Evolutionary conservation across 2,329 filamentous ascomycete genomes (phyloP), one percentile per base, ranked within the genome.

Genomic region (Diaporthe helianthi): DNA sequence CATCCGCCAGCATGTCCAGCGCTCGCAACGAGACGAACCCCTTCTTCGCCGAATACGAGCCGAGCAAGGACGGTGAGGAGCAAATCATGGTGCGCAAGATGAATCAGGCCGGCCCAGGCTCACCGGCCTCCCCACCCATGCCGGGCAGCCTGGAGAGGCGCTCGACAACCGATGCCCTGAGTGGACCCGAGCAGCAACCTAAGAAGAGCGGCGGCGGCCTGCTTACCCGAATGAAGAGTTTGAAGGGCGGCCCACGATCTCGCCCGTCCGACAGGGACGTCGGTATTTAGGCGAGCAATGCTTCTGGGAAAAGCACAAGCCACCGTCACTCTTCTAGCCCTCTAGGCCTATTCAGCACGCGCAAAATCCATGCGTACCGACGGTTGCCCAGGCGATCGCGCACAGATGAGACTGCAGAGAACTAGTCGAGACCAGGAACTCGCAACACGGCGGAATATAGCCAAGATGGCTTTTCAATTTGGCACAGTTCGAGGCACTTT

Each of bases 31-130:
- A 89, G 70, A 83, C 83, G 70, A 97, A 95, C 78, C 93, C 93
- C 0, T 97, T 97, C 83, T 94, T 94, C 78, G 86, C 89, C 64
- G 93, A 98, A 72, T 97, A 92, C 73, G 88, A 91, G 73, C 83
- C 85, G 60, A 88, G 79, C 72, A 86, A 84, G 74, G 85, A 83
- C 54, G 81, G 84, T 47, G 87, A 89, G 55, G 82, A 84, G 46
- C 79, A 75, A n/a, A 82, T 88, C 64, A 82, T 78, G 24, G 81
- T 86, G 47, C 81, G 79, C 52, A 76, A 79, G 49, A 79, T 78
- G 5, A 78, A 72, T 73, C 80, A 71, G 74, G 80, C 68, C n/a
- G 78, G 79, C 38, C 77, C 79, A 22, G 75, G 73, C 60, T 82
- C 83, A 12, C 86, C 89, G 19, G 75, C 73, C 58, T 81, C 83